Percentiles rank a stretch among this genome's conserved stretches.
phyloP scores from a whole-genome alignment of 768 basidiomycete species.

The Termitomyces sp. region DNA sequence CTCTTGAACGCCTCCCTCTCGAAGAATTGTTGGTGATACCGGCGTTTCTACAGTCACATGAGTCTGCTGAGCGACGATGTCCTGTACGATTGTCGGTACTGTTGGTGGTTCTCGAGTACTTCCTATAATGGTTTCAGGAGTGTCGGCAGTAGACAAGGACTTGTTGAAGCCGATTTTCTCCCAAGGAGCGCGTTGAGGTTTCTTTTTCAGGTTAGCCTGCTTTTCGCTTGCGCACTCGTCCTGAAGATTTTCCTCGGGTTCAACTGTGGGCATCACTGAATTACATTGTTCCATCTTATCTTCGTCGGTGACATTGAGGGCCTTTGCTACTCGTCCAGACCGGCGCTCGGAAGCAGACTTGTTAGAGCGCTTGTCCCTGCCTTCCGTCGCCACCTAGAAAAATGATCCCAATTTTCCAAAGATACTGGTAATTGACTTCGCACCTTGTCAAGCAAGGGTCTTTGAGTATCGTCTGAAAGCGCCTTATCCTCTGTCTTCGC shows the following conservation, averaged over 20 bases:
- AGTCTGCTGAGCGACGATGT: not conserved
- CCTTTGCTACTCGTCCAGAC: constrained; percentile 11
- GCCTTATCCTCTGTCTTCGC: not conserved
- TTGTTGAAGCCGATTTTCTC: constrained; percentile 8
- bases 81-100: not conserved
- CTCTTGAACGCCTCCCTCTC: not conserved
- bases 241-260: not conserved
- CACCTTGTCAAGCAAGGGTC: not conserved
- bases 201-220: not conserved
- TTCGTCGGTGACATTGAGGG: not conserved
- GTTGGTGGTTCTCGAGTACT: not conserved
- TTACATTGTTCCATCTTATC: not conserved
- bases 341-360: constrained; percentile 10
- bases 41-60: not conserved
- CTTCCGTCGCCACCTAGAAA: not conserved
- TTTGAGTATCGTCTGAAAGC: not conserved
- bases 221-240: not conserved
- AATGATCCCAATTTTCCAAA: not conserved
- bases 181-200: constrained; percentile 8
- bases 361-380: not conserved
- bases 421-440: not conserved
- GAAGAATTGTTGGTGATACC: not conserved
- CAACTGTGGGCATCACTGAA: not conserved
- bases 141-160: not conserved
- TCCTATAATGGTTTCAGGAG: not conserved